phyloP scores from a whole-genome alignment of 2,329 filamentous ascomycete genomes.

The Apiospora malaysiana region DNA sequence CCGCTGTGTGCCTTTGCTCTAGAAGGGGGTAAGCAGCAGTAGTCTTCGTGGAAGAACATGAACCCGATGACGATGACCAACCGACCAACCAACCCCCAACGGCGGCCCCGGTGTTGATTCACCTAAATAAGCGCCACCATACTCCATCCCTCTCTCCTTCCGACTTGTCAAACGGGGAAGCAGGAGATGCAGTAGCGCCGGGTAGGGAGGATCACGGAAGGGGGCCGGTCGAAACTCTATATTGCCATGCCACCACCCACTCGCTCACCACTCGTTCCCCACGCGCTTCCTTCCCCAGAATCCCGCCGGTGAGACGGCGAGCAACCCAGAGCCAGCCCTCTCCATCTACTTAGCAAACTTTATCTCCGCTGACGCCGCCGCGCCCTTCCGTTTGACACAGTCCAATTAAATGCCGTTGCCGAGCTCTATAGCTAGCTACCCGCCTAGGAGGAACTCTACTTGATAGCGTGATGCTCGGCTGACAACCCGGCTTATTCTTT shows the following conservation, averaged over 20 bases:
- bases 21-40: too few species aligned
- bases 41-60: too few species aligned
- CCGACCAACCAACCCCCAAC: not conserved
- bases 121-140: too few species aligned
- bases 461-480: too few species aligned
- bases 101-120: not conserved
- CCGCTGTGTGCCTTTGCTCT: too few species aligned
- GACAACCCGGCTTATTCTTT: too few species aligned
- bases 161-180: not conserved
- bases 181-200: not conserved
- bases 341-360: not conserved
- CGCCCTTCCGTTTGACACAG: not conserved
- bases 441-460: too few species aligned
- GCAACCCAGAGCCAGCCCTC: not conserved
- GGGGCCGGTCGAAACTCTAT: constrained; percentile 1
- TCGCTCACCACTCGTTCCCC: not conserved
- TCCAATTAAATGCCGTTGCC: not conserved
- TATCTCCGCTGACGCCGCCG: not conserved
- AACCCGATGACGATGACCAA: too few species aligned
- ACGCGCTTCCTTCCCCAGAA: not conserved
- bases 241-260: not conserved
- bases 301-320: not conserved
- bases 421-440: not conserved
- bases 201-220: not conserved
- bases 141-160: not conserved